Evolutionary conservation across 441 rosid genomes (phyloP).

Genomic region (Eutrema salsugineum): DNA sequence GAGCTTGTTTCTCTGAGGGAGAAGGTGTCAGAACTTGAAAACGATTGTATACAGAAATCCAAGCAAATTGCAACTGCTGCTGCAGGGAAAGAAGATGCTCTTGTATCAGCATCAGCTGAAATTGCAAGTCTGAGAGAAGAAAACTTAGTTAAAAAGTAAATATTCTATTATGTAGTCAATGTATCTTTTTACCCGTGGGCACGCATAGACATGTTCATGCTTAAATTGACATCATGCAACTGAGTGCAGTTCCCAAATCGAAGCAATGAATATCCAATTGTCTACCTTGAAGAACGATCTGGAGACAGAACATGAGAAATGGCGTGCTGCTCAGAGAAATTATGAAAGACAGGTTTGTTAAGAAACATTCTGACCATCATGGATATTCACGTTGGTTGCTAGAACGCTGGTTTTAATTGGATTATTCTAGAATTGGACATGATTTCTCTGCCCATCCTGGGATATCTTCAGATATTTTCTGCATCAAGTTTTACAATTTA

Average conservation of each 20-base stretch:
- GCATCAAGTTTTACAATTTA: too few relatives aligned
- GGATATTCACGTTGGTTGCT: slow-evolving; percentile 5
- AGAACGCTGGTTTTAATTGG: not conserved
- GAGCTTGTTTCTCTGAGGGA: slow-evolving; percentile 68
- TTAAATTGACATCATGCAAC: slow-evolving; percentile 8
- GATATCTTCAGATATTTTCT: not conserved
- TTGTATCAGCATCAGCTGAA: slow-evolving; percentile 67
- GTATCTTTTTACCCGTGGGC: not conserved
- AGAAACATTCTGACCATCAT: not conserved
- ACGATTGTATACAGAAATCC: slow-evolving; percentile 66
- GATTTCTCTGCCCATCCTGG: not conserved
- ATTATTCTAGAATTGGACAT: not conserved
- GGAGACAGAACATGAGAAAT: slow-evolving; percentile 73
- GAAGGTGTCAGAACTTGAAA: slow-evolving; percentile 74
- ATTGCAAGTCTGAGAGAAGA: slow-evolving; percentile 72
- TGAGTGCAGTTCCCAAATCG: slow-evolving; percentile 69
- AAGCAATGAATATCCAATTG: slow-evolving; percentile 60
- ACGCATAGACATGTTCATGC: slow-evolving; percentile 6
- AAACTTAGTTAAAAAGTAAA: slow-evolving; percentile 55
- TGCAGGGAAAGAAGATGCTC: slow-evolving; percentile 69
- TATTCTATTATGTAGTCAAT: not conserved
- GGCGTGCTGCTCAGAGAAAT: slow-evolving; percentile 84
- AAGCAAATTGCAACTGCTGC: slow-evolving; percentile 65
- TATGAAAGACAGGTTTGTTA: slow-evolving; percentile 93
- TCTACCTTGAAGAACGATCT: slow-evolving; percentile 66